Evolutionary conservation across 1,284 basidiomycete genomes (phyloP), one percentile per base, ranked within the genome.

Genomic region (Agaricales sp.): DNA sequence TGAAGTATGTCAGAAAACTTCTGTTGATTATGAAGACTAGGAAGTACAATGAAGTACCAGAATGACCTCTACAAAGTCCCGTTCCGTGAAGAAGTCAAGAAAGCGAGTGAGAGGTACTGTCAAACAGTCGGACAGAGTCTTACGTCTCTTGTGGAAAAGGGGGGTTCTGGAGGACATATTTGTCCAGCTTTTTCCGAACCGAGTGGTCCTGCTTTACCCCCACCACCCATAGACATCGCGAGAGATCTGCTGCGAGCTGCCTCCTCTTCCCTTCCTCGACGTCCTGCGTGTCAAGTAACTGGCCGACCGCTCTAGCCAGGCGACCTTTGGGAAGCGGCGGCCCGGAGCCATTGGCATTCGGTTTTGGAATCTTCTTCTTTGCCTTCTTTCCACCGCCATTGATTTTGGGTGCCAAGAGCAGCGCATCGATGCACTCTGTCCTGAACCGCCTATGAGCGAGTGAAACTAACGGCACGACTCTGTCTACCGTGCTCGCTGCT

Each of bases 381-480:
- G 60, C 59, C 64, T 76, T 79, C 58, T 75, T 78, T 43, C 59
- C 60, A 53, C 63, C 70, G 35, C 70, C 72, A 55, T 78, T 79
- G 51, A 70, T 60, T 61, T 78, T 82, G 16, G 83, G 83, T 30
- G 77, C 72, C n/a, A 74, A 69, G 43, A 87, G 63, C 41, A 87
- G 61, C 21, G 80, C 80, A 52, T 85, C 83, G 47, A 87, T 64
- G 52, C 84, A 74, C 60, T 86, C 82, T 43, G 71, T 75, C 56
- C 85, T 73, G 59, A 87, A 87, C 37, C 80, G 70, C 47, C 84
- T 75, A 60, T 77, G 70, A 43, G 81, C 84, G 39, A 86, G 67
- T 30, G 83, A 73, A 14, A 69, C 58, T 47, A 87, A 65, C 21
- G 78, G 74, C 47, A 87, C 73, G 54, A 87, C 67, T 46, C 83